Conservation (phyloP, 306 rosid species). For the Cajanus cajan region DNA sequence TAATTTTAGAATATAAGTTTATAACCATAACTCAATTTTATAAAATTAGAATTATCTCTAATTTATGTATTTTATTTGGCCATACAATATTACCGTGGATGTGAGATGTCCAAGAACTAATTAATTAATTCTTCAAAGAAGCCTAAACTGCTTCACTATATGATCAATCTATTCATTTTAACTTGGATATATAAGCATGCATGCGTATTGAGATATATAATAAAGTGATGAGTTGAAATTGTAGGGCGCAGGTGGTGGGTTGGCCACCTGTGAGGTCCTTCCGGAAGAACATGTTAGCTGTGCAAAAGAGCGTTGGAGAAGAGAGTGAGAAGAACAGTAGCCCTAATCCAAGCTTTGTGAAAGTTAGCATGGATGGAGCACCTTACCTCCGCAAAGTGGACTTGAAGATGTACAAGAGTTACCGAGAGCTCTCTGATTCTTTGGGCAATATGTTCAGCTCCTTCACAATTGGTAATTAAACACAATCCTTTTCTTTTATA, state of each 20-base stretch:
- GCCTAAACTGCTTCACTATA: background rate
- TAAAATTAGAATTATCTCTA: too few relatives aligned
- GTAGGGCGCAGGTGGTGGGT: slow-evolving; percentile 87
- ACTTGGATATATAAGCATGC: background rate
- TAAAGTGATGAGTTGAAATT: background rate
- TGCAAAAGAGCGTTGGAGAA: slow-evolving; percentile 46
- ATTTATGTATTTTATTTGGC: too few relatives aligned
- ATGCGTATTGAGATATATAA: background rate
- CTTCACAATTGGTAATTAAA: slow-evolving; percentile 64
- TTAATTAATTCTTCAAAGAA: background rate
- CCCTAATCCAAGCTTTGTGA: slow-evolving; percentile 56
- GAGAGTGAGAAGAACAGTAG: slow-evolving; percentile 38
- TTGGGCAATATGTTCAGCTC: slow-evolving; percentile 78
- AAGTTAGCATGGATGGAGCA: slow-evolving; percentile 97
- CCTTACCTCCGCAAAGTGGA: slow-evolving; percentile 93
- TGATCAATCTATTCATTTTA: background rate
- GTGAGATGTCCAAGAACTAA: too few relatives aligned
- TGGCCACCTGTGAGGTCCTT: slow-evolving; percentile 92
- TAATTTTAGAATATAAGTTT: too few relatives aligned
- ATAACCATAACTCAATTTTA: too few relatives aligned
- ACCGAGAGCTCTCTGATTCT: slow-evolving; percentile 75
- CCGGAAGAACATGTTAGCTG: slow-evolving; percentile 65
- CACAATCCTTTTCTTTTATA: background rate
- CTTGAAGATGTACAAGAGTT: slow-evolving; percentile 54
- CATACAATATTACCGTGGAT: too few relatives aligned